Conservation (phyloP, 306 rosid species). For the Bauhinia variegata region DNA sequence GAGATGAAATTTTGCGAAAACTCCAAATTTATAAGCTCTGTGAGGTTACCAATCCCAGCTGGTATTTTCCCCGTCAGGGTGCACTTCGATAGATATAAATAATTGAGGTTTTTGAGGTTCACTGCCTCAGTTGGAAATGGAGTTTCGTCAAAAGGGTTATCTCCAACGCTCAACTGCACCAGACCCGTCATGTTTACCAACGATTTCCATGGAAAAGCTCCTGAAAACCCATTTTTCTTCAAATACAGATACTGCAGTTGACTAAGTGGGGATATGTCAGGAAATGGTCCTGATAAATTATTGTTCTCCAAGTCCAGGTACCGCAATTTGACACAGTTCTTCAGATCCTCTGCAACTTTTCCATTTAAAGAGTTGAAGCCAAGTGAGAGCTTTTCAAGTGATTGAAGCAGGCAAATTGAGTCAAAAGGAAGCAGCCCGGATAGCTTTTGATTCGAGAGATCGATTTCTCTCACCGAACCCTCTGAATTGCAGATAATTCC, state of each 20-base stretch:
- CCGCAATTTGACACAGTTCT: conserved; percentile 56
- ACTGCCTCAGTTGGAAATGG: conserved; percentile 58
- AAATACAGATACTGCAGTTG: conserved; percentile 54
- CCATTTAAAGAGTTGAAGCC: conserved; percentile 65
- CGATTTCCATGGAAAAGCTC: conserved; percentile 77
- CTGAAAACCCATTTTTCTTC: conserved; percentile 67
- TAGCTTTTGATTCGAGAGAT: conserved; percentile 51
- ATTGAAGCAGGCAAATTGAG: conserved; percentile 63
- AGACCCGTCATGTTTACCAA: conserved; percentile 53
- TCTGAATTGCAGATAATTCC: conserved; percentile 63
- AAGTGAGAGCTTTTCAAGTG: conserved; percentile 59
- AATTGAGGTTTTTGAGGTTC: conserved; percentile 51
- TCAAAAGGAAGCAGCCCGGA: conserved; percentile 65
- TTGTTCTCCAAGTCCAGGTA: conserved; percentile 79
- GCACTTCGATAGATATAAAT: conserved; percentile 72
- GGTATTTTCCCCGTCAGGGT: conserved; percentile 67
- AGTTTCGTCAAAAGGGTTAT: conserved; percentile 55
- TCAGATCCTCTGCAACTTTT: conserved; percentile 45
- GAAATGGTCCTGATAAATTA: conserved; percentile 58
- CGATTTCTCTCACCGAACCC: conserved; percentile 51
- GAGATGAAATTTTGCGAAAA: conserved; percentile 55
- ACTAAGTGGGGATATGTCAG: conserved; percentile 56
- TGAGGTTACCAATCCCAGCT: conserved; percentile 63
- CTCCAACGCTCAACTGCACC: conserved; percentile 72
- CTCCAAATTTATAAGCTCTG: conserved; percentile 63